Base-by-base conservation (phyloP, 2,329 filamentous ascomycete species). In the Neonectria ditissima region DNA sequence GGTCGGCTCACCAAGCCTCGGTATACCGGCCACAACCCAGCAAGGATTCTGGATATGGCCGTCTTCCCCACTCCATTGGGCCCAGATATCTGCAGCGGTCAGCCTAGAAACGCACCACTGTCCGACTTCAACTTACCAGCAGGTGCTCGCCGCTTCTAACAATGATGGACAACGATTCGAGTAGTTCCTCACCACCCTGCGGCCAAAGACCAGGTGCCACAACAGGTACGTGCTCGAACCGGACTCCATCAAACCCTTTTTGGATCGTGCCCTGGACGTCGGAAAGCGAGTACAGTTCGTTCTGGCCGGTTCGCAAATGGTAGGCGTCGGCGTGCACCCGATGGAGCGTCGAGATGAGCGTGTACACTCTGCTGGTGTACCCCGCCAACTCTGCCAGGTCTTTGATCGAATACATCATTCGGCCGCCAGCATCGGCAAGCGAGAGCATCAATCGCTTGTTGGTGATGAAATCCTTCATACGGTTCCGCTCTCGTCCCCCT, bases 371-470 rank as follows among this genome's bases (percentile, higher is more conserved):
- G 62, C 93, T 97, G 0, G 96, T 99, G 81, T 98, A 97, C 22
- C 96, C 96, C 5, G 96, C 96, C 34, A 99, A 84, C 77, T 99
- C 96, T 1, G 94, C 94, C 37, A 99, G 87, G 75, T 99, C 97
- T 80, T 99, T 99, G 83, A 99, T 97, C 66, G 92, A 96, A 83
- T 99, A 99, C 96, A 99, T 99, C 93, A 99, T 97, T 50, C 96
- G 88, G 26, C 95, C 95, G 63, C 96, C 96, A 2, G 96, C 96
- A 79, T 99, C 96, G 10, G 96, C 96, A 39, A 99, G 87, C 16
- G 95, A 98, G 32, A 99, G 87, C 96, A 99, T 98, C 41, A 99
- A 89, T 5, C 96, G 90, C 80, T 99, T 98, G 82, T 99, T 99
- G 13, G 96, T 99, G 80, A 99, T 97, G 80, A 99, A 99, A 34